Conservation (phyloP, 2,329 filamentous ascomycete species). For the Colletotrichum sp. region DNA sequence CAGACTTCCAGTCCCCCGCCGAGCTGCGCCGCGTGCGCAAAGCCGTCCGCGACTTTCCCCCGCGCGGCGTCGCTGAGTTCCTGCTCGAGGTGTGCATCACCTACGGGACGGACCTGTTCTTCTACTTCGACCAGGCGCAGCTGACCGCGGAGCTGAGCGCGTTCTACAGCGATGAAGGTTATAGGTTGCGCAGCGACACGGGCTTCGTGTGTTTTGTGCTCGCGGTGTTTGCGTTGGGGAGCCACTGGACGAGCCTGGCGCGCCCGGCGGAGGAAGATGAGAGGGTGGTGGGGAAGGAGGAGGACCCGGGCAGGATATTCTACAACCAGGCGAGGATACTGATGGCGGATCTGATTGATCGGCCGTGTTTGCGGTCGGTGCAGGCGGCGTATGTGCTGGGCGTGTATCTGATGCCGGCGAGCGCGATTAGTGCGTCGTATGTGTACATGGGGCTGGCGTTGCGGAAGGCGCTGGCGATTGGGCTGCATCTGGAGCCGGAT, state of each 20-base stretch:
- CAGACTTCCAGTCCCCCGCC: neutral
- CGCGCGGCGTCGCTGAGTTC: conserved; percentile 30
- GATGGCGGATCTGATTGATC: conserved; percentile 38
- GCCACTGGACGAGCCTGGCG: conserved; percentile 37
- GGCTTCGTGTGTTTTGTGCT: conserved; percentile 31
- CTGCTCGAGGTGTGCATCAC: conserved; percentile 32
- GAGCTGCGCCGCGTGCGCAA: conserved; percentile 25
- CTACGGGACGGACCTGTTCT: conserved; percentile 31
- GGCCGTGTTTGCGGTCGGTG: conserved; percentile 33
- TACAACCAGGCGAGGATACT: conserved; percentile 31
- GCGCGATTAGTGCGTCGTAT: conserved; percentile 36
- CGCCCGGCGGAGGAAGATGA: conserved; percentile 26
- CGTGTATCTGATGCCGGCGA: conserved; percentile 38
- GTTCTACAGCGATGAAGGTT: conserved; percentile 27
- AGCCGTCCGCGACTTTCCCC: conserved; percentile 29
- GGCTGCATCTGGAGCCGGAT: conserved; percentile 30
- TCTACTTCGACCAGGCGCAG: conserved; percentile 33
- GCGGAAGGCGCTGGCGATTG: conserved; percentile 31
- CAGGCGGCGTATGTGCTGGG: conserved; percentile 37
- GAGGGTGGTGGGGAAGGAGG: neutral
- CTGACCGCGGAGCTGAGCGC: conserved; percentile 27
- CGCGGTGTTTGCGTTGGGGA: conserved; percentile 33
- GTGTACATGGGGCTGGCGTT: conserved; percentile 34
- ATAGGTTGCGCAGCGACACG: conserved; percentile 24
- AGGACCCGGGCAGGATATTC: conserved; percentile 35